These are phyloP conservation scores for Phaeomoniella chlamydospora DNA, from an alignment of 2,329 filamentous ascomycete species.

Conservation along the genomic window DNA sequence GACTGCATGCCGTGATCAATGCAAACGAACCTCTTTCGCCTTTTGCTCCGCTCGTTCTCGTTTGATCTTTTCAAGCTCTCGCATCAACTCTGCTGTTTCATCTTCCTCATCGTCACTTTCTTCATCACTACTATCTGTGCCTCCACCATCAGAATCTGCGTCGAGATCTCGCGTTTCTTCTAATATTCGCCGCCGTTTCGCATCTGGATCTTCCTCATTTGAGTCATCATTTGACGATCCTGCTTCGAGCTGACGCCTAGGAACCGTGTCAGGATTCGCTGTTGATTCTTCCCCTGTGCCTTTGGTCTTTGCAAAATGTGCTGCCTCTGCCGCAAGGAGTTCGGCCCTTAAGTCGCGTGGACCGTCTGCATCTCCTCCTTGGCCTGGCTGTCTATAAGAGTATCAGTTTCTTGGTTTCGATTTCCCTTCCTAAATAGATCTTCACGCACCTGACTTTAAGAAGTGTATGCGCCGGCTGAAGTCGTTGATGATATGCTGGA, in stretches of 20 bases:
- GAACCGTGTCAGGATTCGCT: conserved; percentile 19
- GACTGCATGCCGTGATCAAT: conserved; percentile 4
- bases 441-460: conserved; percentile 63
- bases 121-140: conserved; percentile 44
- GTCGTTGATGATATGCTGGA: conserved; percentile 87
- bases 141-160: conserved; percentile 56
- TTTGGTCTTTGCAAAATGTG: conserved; percentile 74
- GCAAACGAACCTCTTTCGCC: conserved; percentile 49
- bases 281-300: conserved; percentile 42
- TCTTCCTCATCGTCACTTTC: conserved; percentile 63
- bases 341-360: conserved; percentile 76
- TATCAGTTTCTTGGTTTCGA: conserved; percentile 2
- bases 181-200: conserved; percentile 73
- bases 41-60: conserved; percentile 68
- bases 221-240: conserved; percentile 21
- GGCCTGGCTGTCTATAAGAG: conserved; percentile 55
- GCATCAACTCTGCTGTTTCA: conserved; percentile 75
- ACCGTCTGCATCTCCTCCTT: conserved; percentile 68
- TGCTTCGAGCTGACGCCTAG: conserved; percentile 52
- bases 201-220: conserved; percentile 55
- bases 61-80: conserved; percentile 89
- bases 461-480: conserved; percentile 83
- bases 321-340: conserved; percentile 74
- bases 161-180: conserved; percentile 83
- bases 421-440: background rate